phyloP scores from a whole-genome alignment of 2,329 filamentous ascomycete species.

The Myriangium duriaei region DNA sequence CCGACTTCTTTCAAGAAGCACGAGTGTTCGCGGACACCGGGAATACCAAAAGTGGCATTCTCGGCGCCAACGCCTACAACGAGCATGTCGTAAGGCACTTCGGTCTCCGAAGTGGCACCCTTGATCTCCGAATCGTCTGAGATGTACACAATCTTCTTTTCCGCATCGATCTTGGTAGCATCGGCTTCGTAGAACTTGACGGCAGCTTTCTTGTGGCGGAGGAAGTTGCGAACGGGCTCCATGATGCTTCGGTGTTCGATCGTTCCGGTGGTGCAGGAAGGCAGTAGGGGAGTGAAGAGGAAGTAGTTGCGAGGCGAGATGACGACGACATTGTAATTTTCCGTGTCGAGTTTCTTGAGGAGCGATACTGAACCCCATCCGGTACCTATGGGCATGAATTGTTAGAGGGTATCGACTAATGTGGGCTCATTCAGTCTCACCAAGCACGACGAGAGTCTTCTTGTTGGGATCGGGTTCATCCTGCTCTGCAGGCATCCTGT shows the following conservation, averaged over 20 bases:
- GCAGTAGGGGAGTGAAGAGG: slow-evolving; percentile 93
- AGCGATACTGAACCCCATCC: slow-evolving; percentile 95
- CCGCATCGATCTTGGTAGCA: slow-evolving; percentile 86
- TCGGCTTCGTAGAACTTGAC: slow-evolving; percentile 98
- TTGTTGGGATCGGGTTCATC: slow-evolving; percentile 67
- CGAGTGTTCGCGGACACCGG: slow-evolving; percentile 85
- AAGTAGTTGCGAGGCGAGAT: slow-evolving; percentile 99
- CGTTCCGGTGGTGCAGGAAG: slow-evolving; percentile 91
- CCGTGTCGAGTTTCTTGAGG: slow-evolving; percentile 95
- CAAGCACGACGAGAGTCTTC: slow-evolving; percentile 93
- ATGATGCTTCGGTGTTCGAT: slow-evolving; percentile 99
- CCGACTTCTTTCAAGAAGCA: slow-evolving; percentile 98
- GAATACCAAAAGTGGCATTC: slow-evolving; percentile 95
- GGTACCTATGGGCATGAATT: slow-evolving; percentile 49
- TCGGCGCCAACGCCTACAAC: slow-evolving; percentile 89
- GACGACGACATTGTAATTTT: slow-evolving; percentile 98
- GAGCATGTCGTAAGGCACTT: slow-evolving; percentile 95
- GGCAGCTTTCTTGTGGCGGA: slow-evolving; percentile 83
- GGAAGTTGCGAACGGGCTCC: slow-evolving; percentile 94
- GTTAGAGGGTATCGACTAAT: not conserved
- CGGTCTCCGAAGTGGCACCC: slow-evolving; percentile 66
- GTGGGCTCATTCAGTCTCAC: slow-evolving; percentile 39
- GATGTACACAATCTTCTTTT: slow-evolving; percentile 78
- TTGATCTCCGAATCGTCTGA: slow-evolving; percentile 89
- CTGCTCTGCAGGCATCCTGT: slow-evolving; percentile 73